These are phyloP conservation scores for Calonectria pseudoturangicola DNA, from an alignment of 2,329 filamentous ascomycete species.

Conservation along the genomic window DNA sequence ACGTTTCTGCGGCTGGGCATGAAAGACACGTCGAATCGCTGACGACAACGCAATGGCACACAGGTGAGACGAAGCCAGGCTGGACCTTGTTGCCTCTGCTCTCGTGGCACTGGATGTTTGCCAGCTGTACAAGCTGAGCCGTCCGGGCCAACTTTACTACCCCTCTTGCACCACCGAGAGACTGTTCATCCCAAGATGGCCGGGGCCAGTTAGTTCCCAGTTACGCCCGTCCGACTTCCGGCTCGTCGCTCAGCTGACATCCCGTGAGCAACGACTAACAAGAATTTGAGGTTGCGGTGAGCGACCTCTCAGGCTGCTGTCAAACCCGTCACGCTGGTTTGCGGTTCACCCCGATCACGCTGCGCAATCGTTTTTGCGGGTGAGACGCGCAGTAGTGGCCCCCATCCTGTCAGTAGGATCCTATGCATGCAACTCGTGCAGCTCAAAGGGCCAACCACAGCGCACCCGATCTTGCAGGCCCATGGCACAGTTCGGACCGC, in stretches of 20 bases:
- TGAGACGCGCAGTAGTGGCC: not conserved
- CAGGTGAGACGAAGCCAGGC: slow-evolving; percentile 18
- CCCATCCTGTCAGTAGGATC: slow-evolving; percentile 4
- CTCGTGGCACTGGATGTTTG: slow-evolving; percentile 8
- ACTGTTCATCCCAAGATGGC: not conserved
- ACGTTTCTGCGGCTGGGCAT: slow-evolving; percentile 29
- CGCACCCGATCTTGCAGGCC: not conserved
- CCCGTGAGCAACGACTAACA: not conserved
- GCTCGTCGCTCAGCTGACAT: slow-evolving; percentile 27
- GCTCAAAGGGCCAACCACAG: slow-evolving; percentile 19
- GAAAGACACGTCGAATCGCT: not conserved
- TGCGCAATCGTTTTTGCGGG: slow-evolving; percentile 17
- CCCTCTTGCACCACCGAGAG: not conserved
- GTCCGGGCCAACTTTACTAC: not conserved
- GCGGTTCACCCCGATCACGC: not conserved
- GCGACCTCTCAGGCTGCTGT: not conserved
- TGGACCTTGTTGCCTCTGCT: slow-evolving; percentile 15
- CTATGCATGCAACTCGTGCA: slow-evolving; percentile 21
- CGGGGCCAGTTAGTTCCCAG: not conserved
- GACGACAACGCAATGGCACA: slow-evolving; percentile 10
- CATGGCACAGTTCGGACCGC: not conserved
- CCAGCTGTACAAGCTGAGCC: slow-evolving; percentile 26
- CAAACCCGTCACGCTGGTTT: not conserved
- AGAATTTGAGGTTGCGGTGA: not conserved
- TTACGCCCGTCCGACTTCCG: not conserved